Percentiles rank a stretch among this genome's conserved stretches.
Evolutionary conservation across 371 early-diverging fungal genomes (phyloP).

Genomic region (Blastocladiella emersonii): DNA sequence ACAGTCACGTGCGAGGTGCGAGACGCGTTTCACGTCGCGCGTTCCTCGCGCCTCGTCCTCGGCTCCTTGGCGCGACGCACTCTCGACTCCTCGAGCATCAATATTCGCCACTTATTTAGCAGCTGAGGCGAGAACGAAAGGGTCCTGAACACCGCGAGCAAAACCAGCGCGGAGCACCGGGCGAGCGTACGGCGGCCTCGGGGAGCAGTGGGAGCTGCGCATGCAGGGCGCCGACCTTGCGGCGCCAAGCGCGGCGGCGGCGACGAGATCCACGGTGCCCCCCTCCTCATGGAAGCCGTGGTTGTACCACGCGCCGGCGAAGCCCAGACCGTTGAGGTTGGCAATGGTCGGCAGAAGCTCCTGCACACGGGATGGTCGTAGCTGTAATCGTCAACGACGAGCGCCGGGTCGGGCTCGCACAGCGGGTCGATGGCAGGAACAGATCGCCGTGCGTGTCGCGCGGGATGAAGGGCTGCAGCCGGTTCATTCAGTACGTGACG

Average conservation of each 20-base stretch:
- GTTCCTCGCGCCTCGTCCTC: too few relatives aligned
- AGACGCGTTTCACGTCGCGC: too few relatives aligned
- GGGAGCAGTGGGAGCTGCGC: too few relatives aligned
- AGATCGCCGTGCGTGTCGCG: conserved; percentile 26
- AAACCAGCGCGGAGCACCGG: too few relatives aligned
- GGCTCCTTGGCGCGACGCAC: too few relatives aligned
- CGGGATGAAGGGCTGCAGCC: conserved; percentile 32
- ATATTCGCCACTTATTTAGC: too few relatives aligned
- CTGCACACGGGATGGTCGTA: conserved; percentile 39
- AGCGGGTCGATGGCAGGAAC: conserved; percentile 43
- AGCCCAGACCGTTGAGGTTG: conserved; percentile 12
- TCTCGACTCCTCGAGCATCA: too few relatives aligned
- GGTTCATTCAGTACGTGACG: conserved; percentile 50
- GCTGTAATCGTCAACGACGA: conserved; percentile 22
- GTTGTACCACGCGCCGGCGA: conserved; percentile 45
- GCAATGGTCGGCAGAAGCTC: conserved; percentile 20
- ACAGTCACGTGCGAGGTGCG: too few relatives aligned
- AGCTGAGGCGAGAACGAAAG: too few relatives aligned
- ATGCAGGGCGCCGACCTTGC: too few relatives aligned
- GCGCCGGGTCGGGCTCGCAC: conserved; percentile 21
- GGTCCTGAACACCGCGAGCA: too few relatives aligned
- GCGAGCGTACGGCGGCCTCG: too few relatives aligned
- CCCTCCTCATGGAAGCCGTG: conserved; percentile 57
- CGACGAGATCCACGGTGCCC: conserved; percentile 31
- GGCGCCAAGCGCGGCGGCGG: conserved; percentile 35